phyloP scores from a whole-genome alignment of 257 asterid genomes.

The Penstemon barbatus region DNA sequence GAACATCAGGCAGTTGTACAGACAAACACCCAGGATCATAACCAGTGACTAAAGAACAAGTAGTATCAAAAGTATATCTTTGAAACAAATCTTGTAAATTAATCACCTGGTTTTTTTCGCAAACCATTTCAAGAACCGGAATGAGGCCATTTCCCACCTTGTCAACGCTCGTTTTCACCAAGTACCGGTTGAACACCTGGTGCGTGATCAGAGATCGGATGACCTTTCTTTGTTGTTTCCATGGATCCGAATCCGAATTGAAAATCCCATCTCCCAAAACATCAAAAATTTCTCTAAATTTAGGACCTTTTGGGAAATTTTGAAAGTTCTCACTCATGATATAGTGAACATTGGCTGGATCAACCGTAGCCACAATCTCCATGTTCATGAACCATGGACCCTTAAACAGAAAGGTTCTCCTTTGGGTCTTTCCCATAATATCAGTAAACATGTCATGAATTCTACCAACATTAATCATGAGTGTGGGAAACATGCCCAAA shows the following conservation, averaged over 20 bases:
- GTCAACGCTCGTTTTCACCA: conserved; percentile 44
- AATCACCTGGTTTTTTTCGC: conserved; percentile 23
- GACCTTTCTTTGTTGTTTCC: conserved; percentile 53
- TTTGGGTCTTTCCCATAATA: conserved; percentile 2
- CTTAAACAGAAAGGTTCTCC: conserved; percentile 42
- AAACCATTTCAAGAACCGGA: conserved; percentile 50
- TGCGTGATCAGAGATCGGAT: conserved; percentile 51
- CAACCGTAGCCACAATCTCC: conserved; percentile 49
- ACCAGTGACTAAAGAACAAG: conserved; percentile 54
- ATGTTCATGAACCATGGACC: conserved; percentile 49
- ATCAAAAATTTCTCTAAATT: conserved; percentile 49
- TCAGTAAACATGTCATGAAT: conserved; percentile 42
- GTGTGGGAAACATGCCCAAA: conserved; percentile 50
- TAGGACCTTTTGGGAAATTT: conserved; percentile 50
- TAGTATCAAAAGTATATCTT: conserved; percentile 58
- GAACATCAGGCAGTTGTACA: conserved; percentile 47
- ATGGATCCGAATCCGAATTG: conserved; percentile 47
- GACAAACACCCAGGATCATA: conserved; percentile 69
- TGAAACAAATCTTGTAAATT: conserved; percentile 67
- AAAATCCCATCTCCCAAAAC: conserved; percentile 60
- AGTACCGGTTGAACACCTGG: conserved; percentile 42
- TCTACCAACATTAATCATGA: conserved; percentile 34
- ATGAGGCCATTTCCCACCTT: conserved; percentile 46
- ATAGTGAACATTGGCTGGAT: conserved; percentile 55
- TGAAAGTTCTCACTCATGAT: conserved; percentile 58